These are phyloP conservation scores for Aspergillus wentii DNA, from an alignment of 495 filamentous ascomycete species.

Conservation along the genomic window DNA sequence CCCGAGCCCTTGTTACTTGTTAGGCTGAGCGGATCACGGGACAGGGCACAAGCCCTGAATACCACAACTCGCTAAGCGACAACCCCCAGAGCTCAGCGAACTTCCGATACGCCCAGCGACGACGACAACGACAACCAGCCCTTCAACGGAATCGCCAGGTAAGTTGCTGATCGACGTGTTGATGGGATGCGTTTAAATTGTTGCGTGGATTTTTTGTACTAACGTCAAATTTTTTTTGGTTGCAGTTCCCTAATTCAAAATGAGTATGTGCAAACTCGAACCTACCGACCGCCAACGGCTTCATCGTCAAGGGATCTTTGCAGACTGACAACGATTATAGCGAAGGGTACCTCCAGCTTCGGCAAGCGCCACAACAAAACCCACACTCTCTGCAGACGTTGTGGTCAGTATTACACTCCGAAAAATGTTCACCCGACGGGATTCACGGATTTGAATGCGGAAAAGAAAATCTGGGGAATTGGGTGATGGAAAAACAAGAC, in stretches of 20 bases:
- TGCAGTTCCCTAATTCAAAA: constrained; percentile 55
- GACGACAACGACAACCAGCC: constrained; percentile 49
- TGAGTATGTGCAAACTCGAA: constrained; percentile 52
- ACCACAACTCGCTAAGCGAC: constrained; percentile 40
- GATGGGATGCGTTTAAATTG: no score
- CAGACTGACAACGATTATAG: constrained; percentile 48
- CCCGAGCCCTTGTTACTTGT: not conserved
- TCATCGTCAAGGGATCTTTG: constrained; percentile 21
- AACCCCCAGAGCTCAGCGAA: constrained; percentile 34
- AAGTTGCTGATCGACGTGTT: constrained; percentile 27
- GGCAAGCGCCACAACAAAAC: constrained; percentile 99
- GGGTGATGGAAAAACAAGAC: constrained; percentile 4
- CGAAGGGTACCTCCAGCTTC: constrained; percentile 96
- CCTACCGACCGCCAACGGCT: constrained; percentile 18
- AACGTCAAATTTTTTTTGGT: constrained; percentile 10
- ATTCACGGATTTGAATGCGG: constrained; percentile 8
- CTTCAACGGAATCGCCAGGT: constrained; percentile 49
- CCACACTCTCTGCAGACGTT: constrained; percentile 98
- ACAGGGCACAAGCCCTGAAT: constrained; percentile 32
- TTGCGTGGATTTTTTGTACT: no score
- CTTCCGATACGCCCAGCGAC: constrained; percentile 43
- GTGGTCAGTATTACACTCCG: constrained; percentile 66
- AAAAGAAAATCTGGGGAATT: constrained; percentile 2
- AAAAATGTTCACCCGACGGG: constrained; percentile 11
- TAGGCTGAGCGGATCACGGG: constrained; percentile 17